Percentiles rank a stretch among this genome's conserved stretches.
phyloP scores from a whole-genome alignment of 176 grass and related monocot genomes.

The Tillandsia leiboldiana region DNA sequence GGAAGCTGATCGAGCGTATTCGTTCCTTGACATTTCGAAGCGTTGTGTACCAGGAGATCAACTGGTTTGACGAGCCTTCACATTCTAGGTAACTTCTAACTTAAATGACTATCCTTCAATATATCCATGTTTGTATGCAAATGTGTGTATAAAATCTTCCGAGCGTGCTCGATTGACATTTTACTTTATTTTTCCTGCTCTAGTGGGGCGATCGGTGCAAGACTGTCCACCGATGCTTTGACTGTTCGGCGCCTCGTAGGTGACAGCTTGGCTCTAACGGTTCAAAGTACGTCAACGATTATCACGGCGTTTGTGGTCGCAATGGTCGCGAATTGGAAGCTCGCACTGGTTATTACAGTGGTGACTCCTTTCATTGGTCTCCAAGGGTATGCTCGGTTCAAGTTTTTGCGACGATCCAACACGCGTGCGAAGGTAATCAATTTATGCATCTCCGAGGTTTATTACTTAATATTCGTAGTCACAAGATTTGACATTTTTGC shows the following conservation, averaged over 20 bases:
- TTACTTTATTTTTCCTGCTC: background rate
- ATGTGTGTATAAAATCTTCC: background rate
- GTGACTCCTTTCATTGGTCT: constrained; percentile 61
- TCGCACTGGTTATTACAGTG: constrained; percentile 51
- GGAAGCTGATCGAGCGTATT: constrained; percentile 66
- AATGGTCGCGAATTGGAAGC: constrained; percentile 62
- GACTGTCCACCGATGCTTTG: constrained; percentile 68
- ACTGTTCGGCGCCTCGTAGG: constrained; percentile 65
- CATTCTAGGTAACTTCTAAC: constrained; percentile 47
- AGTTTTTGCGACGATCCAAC: constrained; percentile 60
- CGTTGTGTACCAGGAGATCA: constrained; percentile 65
- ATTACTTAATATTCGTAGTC: too few relatives aligned
- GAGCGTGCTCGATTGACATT: background rate
- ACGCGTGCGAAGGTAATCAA: constrained; percentile 60
- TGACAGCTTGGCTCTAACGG: constrained; percentile 54
- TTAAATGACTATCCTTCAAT: background rate
- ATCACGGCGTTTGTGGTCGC: constrained; percentile 60
- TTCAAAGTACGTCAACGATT: constrained; percentile 49
- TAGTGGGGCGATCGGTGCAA: constrained; percentile 68
- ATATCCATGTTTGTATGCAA: background rate
- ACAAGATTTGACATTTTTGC: too few relatives aligned
- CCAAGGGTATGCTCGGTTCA: constrained; percentile 51
- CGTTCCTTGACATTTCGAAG: constrained; percentile 46
- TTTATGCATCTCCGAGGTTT: background rate
- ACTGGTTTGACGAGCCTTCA: constrained; percentile 77